phyloP scores from a whole-genome alignment of 2,329 filamentous ascomycete species.

The Xylaria sp. region DNA sequence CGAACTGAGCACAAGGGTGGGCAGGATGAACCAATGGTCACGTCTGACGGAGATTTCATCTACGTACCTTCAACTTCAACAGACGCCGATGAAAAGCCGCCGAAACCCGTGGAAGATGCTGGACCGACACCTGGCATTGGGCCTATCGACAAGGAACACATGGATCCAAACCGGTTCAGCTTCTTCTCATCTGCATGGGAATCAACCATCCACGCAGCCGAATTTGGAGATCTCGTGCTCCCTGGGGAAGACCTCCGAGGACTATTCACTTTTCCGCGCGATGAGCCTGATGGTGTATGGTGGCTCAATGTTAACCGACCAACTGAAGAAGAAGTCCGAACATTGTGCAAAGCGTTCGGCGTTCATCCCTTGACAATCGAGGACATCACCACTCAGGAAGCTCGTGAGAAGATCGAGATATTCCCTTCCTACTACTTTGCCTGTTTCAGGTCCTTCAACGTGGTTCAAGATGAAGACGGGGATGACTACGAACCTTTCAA shows the following conservation, averaged over 20 bases:
- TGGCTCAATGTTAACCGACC: conserved; percentile 96
- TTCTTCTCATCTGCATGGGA: conserved; percentile 98
- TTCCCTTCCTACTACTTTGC: conserved; percentile 99
- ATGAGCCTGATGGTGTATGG: conserved; percentile 85
- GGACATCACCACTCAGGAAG: conserved; percentile 94
- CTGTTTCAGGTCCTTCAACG: conserved; percentile 91
- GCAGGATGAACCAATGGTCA: conserved; percentile 54
- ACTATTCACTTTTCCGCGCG: conserved; percentile 77
- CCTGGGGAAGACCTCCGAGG: conserved; percentile 91
- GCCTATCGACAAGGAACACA: conserved; percentile 53
- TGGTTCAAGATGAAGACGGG: conserved; percentile 79
- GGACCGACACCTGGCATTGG: conserved; percentile 25
- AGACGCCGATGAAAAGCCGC: conserved; percentile 60
- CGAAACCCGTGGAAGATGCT: conserved; percentile 46
- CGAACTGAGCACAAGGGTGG: conserved; percentile 55
- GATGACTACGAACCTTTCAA: conserved; percentile 95
- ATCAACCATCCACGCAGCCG: conserved; percentile 89
- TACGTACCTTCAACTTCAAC: conserved; percentile 63
- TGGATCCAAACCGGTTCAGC: conserved; percentile 84
- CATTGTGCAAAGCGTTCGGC: conserved; percentile 92
- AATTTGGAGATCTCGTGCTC: conserved; percentile 87
- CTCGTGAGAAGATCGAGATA: conserved; percentile 97
- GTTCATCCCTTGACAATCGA: conserved; percentile 96
- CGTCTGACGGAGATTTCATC: conserved; percentile 67
- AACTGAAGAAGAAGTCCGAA: conserved; percentile 86